Percentiles rank a stretch among this genome's conserved stretches.
phyloP scores from a whole-genome alignment of 371 early-diverging fungal species.

The Phascolomyces articulosus region DNA sequence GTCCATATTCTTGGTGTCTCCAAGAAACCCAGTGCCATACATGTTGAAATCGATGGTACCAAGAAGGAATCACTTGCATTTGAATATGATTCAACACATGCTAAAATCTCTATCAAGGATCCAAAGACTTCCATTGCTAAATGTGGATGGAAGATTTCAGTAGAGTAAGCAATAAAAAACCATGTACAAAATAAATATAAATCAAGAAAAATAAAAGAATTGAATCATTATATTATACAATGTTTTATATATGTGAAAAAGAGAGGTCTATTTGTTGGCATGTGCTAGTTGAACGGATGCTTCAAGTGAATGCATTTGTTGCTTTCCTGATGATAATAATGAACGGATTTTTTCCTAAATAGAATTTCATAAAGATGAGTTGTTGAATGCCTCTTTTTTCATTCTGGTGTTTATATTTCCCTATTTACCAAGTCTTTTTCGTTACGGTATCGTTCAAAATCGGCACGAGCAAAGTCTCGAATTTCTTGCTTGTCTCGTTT shows the following conservation, averaged over 20 bases:
- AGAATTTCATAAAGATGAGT: neutral
- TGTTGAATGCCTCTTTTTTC: neutral
- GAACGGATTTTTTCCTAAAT: constrained; percentile 58
- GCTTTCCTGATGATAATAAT: constrained; percentile 58
- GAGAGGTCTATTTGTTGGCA: constrained; percentile 8
- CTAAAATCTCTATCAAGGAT: constrained; percentile 63
- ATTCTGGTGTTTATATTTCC: neutral
- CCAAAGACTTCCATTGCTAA: constrained; percentile 64
- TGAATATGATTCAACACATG: constrained; percentile 22
- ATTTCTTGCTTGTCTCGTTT: constrained; percentile 56
- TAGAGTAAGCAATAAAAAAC: neutral
- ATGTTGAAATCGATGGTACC: constrained; percentile 16
- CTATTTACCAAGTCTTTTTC: constrained; percentile 57
- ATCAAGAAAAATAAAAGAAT: neutral
- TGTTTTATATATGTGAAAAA: neutral
- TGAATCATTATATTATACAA: neutral
- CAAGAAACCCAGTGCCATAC: constrained; percentile 20
- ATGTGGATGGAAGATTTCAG: constrained; percentile 54
- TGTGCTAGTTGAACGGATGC: constrained; percentile 51
- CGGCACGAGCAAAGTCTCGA: constrained; percentile 59
- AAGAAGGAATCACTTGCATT: constrained; percentile 12
- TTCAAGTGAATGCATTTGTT: constrained; percentile 63
- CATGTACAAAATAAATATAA: neutral
- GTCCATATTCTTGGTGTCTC: constrained; percentile 42
- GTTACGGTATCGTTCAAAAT: constrained; percentile 64